Evolutionary conservation across 139 green algal species (phyloP).

Genomic region (Microglena sp.): DNA sequence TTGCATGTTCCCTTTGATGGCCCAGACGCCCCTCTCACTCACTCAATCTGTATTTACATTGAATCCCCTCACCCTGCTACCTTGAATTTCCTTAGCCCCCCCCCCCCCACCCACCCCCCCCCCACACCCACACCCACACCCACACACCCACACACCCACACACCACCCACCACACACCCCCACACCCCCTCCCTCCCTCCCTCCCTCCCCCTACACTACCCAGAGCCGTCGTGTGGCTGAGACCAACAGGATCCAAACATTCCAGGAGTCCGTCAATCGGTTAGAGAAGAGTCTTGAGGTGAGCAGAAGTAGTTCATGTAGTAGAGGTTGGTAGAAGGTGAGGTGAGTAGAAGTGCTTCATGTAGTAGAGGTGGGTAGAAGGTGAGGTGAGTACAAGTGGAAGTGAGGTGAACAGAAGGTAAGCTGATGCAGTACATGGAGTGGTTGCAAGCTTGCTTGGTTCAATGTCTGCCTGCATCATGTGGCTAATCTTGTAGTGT

Average conservation of each 20-base stretch:
- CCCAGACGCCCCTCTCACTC: no score
- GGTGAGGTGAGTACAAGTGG: background rate
- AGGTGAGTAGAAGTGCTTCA: background rate
- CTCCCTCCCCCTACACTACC: constrained; percentile 4
- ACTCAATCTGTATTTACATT: no score
- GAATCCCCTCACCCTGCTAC: no score
- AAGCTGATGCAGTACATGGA: no score
- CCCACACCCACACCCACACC: constrained; percentile 5
- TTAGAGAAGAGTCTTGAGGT: constrained; percentile 66
- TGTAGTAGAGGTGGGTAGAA: background rate
- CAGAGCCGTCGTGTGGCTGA: constrained; percentile 49
- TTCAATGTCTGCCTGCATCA: background rate
- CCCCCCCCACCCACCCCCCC: no score
- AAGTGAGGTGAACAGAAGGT: no score
- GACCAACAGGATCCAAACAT: constrained; percentile 27
- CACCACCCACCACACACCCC: background rate
- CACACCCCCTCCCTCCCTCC: background rate
- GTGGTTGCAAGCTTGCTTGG: no score
- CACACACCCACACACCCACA: constrained; percentile 2
- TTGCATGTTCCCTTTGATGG: no score
- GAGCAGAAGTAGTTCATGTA: background rate
- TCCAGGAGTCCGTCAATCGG: constrained; percentile 43
- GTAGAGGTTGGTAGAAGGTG: background rate
- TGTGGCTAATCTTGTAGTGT: no score
- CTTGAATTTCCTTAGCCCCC: no score